Conservation (phyloP, 306 rosid genomes). For the Fragaria ananassa region DNA sequence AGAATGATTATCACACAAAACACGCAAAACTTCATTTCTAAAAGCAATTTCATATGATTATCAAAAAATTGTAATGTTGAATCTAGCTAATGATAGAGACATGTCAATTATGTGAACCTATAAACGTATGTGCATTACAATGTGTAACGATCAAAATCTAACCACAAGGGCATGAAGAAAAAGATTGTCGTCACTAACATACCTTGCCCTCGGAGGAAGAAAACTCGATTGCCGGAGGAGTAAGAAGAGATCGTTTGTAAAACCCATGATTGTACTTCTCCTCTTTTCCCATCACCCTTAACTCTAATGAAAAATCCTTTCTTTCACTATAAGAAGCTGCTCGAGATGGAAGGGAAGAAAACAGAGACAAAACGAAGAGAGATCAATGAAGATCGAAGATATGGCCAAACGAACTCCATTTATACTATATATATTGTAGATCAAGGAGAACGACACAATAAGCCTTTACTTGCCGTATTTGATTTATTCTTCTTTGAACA, state of each 20-base stretch:
- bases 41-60: not conserved
- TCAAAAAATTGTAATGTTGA: not conserved
- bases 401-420: not conserved
- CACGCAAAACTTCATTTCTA: not conserved
- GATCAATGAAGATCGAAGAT: not conserved
- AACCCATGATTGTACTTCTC: slow-evolving; percentile 6
- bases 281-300: not conserved
- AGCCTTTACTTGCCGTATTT: not conserved
- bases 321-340: not conserved
- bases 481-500: not conserved
- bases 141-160: not conserved
- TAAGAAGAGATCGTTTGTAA: slow-evolving; percentile 34
- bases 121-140: not conserved
- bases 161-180: not conserved
- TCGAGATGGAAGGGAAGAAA: not conserved
- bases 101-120: not conserved
- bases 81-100: too few species aligned
- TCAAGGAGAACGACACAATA: not conserved
- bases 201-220: slow-evolving; percentile 36
- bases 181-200: not conserved
- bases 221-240: slow-evolving; percentile 40
- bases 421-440: not conserved
- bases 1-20: too few species aligned
- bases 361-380: not conserved
- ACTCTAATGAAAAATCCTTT: not conserved